Base-by-base conservation (phyloP, 2,329 filamentous ascomycete species). In the Triangularia verruculosa region DNA sequence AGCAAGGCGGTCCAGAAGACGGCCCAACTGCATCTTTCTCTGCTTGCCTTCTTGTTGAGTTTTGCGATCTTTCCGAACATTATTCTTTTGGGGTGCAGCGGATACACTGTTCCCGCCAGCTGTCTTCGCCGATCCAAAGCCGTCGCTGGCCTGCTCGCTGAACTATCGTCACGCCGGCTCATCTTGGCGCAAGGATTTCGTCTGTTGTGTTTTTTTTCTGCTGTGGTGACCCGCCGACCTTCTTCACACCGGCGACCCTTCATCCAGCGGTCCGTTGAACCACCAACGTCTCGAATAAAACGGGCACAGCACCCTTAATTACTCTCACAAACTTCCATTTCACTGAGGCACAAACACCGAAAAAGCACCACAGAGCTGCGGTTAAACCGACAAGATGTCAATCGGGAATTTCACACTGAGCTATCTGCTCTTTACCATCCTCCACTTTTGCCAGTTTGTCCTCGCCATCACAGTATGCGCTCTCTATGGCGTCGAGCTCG, bases 401-500 rank as follows among this genome's bases (percentile, higher is more conserved):
- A 61, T 82, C 64, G 72, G 80, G 57, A 79, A 77, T 64, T 74
- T 82, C 59, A 72, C 78, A 20, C 61, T 76, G 71, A 78, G 79
- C 74, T 85, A 84, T 67, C 69, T 88, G 69, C 72, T 81, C 68
- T 89, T 89, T 72, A 78, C 82, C 24, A 68, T 83, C 67, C 77
- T 93, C n/a, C 90, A 93, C 73, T 82, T 93, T 74, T 77, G 89
- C 65, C 91, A 94, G 72, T 88, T 97, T 72, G 83, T 90, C 63
- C 82, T 96, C 68, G 91, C 87, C 13, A 77, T 96, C 63, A 84
- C 89, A 1, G 89, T 95, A 61, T 88, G 89, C 68, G 93, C 90
- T 0, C 84, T 97, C 20, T 97, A 95, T 69, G 90, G 87, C 34
- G 77, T 82, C 24, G 90, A 94, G 72, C 78, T 95, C 5, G 76